Evolutionary conservation across 2,329 filamentous ascomycete genomes (phyloP).

Genomic region (Neophaeococcomyces mojaviensis): DNA sequence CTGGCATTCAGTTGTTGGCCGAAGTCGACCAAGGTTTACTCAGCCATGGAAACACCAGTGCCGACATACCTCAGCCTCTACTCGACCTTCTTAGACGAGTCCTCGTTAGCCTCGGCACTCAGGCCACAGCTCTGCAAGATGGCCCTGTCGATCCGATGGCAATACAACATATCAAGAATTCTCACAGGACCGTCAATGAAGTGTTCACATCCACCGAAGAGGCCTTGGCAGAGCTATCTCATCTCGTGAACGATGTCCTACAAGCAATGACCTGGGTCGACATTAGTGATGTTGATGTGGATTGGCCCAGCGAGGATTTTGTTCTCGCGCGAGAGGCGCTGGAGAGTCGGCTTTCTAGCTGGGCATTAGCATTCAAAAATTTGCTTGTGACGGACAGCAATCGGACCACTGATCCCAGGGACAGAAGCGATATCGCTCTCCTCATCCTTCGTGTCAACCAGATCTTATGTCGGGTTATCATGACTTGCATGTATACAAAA

Average conservation of each 20-base stretch:
- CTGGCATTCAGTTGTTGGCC: constrained; percentile 27
- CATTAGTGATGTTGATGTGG: background rate
- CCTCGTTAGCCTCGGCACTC: constrained; percentile 11
- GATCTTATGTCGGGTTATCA: background rate
- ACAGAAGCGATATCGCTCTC: background rate
- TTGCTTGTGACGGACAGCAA: background rate
- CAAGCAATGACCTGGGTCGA: background rate
- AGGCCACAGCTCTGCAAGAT: constrained; percentile 14
- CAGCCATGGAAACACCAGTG: background rate
- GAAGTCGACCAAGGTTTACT: constrained; percentile 7
- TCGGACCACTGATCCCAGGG: background rate
- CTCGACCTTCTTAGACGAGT: constrained; percentile 10
- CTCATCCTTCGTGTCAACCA: background rate
- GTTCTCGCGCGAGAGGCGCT: background rate
- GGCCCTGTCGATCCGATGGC: constrained; percentile 5
- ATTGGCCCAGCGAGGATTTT: background rate
- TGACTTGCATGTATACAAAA: constrained; percentile 8
- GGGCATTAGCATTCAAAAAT: background rate
- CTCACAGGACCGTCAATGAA: background rate
- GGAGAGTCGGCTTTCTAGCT: background rate
- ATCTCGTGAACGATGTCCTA: background rate
- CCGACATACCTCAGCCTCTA: background rate
- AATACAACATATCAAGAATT: constrained; percentile 1
- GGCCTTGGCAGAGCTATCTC: constrained; percentile 7
- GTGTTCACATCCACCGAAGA: constrained; percentile 13